These are phyloP conservation scores for Cystobasidiaceae sp. DNA, from an alignment of 1,284 basidiomycete species.

Conservation along the genomic window DNA sequence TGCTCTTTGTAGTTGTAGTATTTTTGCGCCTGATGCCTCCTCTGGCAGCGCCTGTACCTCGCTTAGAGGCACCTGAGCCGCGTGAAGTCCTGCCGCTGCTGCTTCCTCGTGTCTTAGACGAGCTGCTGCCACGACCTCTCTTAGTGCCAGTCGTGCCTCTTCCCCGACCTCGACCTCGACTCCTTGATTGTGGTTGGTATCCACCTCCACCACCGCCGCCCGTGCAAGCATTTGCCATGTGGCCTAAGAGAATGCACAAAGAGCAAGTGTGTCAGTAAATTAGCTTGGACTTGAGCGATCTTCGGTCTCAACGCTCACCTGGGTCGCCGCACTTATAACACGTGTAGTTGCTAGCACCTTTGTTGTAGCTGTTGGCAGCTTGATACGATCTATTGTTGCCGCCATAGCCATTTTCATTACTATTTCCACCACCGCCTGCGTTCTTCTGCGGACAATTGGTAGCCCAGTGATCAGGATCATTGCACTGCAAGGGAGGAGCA, in stretches of 20 bases:
- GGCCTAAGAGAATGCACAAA: not conserved
- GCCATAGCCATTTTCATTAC: conserved; percentile 1
- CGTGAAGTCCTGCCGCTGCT: not conserved
- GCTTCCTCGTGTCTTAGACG: not conserved
- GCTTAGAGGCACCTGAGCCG: not conserved
- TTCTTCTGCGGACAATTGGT: conserved; percentile 16
- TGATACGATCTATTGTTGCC: not conserved
- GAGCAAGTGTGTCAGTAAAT: too few species aligned
- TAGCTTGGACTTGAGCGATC: not conserved
- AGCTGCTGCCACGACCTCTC: too few species aligned
- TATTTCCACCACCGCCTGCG: not conserved
- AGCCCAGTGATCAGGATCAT: conserved; percentile 48
- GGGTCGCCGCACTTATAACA: conserved; percentile 48
- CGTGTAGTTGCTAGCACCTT: conserved; percentile 32
- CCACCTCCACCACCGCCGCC: not conserved
- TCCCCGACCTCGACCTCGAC: too few species aligned
- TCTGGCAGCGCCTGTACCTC: not conserved
- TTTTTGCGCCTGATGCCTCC: not conserved
- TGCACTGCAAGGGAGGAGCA: not conserved
- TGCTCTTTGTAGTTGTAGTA: not conserved
- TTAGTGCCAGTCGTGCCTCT: too few species aligned
- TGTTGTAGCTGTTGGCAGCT: not conserved
- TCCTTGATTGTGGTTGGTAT: too few species aligned
- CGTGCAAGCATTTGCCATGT: not conserved
- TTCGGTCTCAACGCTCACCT: conserved; percentile 43